These are phyloP conservation scores for Aspergillus eucalypticola DNA, from an alignment of 2,329 filamentous ascomycete genomes.

Conservation along the genomic window DNA sequence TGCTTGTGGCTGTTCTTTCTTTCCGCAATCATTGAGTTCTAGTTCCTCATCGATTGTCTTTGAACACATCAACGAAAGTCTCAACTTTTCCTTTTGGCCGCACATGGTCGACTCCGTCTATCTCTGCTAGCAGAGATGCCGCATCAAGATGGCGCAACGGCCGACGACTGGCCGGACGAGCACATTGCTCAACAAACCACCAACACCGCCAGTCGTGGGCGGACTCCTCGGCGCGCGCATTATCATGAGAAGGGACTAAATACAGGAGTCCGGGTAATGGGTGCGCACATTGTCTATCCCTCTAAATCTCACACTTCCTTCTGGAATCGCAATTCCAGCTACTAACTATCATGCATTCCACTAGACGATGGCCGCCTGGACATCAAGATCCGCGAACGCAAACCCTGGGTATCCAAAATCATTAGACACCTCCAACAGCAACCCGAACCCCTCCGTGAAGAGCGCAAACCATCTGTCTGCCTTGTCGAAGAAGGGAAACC, in stretches of 20 bases:
- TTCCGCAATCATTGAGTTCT: too few species aligned
- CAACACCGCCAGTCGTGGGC: background rate
- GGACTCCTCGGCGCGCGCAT: background rate
- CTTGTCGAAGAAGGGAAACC: conserved; percentile 1
- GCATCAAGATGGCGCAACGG: background rate
- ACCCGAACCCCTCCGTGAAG: background rate
- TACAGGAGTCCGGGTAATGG: conserved; percentile 23
- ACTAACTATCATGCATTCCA: background rate
- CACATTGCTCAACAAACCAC: background rate
- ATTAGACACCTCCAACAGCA: conserved; percentile 52
- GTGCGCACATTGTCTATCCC: conserved; percentile 5
- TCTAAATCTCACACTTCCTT: background rate
- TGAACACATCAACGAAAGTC: background rate
- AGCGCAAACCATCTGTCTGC: conserved; percentile 10
- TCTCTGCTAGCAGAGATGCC: conserved; percentile 1
- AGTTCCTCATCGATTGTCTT: too few species aligned
- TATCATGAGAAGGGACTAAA: conserved; percentile 13
- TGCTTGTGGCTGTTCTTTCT: background rate
- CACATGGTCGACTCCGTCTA: background rate
- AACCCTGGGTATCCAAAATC: conserved; percentile 64
- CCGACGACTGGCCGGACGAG: conserved; percentile 18
- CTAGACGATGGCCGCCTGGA: conserved; percentile 75
- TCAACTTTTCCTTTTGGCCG: background rate
- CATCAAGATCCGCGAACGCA: conserved; percentile 75
- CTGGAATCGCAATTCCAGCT: background rate